These are phyloP conservation scores for Amborella trichopoda DNA, from an alignment of 164 flowering plant species.

Conservation along the genomic window DNA sequence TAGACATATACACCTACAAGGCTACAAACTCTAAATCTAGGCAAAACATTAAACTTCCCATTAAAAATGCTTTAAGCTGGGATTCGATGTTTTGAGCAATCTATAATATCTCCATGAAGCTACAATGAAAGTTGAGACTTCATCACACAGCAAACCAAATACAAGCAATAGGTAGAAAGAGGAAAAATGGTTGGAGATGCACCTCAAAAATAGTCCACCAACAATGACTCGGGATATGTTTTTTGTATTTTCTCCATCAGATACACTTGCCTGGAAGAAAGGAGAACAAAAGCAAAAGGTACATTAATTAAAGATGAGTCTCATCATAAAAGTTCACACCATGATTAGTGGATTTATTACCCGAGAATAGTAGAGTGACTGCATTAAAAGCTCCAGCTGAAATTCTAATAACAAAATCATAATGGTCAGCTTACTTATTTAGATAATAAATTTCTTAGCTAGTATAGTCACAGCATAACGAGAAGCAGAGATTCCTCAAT, in stretches of 20 bases:
- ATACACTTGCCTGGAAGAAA: slow-evolving; percentile 61
- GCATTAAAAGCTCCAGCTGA: slow-evolving; percentile 94
- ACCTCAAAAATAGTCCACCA: slow-evolving; percentile 90
- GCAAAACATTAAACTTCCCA: too few relatives aligned
- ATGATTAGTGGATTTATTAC: slow-evolving; percentile 34
- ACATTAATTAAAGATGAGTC: background rate
- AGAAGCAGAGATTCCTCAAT: background rate
- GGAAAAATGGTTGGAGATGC: too few relatives aligned
- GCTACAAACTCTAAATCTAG: too few relatives aligned
- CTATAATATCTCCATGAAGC: too few relatives aligned
- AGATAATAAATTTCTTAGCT: background rate
- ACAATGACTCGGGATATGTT: slow-evolving; percentile 52
- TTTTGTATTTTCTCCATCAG: slow-evolving; percentile 61
- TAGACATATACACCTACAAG: too few relatives aligned
- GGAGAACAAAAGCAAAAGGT: background rate
- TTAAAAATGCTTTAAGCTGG: too few relatives aligned
- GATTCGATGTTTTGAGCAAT: too few relatives aligned
- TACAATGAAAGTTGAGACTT: too few relatives aligned
- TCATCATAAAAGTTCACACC: too few relatives aligned
- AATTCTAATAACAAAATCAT: slow-evolving; percentile 50
- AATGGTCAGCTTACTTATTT: background rate
- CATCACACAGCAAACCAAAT: too few relatives aligned
- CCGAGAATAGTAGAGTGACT: slow-evolving; percentile 89
- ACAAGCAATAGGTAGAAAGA: too few relatives aligned
- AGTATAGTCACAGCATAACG: background rate